Base-by-base conservation (phyloP, 768 basidiomycete genomes). In the Hebeloma cylindrosporum region DNA sequence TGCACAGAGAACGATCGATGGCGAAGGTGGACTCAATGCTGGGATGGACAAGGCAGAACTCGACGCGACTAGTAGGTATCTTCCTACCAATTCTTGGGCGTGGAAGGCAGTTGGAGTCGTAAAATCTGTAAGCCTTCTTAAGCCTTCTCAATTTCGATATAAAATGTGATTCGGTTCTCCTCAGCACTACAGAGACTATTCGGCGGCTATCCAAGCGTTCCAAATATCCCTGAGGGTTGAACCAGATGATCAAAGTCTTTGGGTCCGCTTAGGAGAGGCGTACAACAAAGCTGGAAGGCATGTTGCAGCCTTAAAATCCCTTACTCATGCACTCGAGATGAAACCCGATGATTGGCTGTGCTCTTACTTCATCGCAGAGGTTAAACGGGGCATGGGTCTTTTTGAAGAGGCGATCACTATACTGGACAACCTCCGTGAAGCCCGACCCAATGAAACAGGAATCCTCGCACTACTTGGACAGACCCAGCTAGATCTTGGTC, bases 41-140 rank as follows among this genome's bases (percentile, higher is more conserved):
- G 83, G 74, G 9, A 66, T 78, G 37, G 73, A 67, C 52, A 65
- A 55, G 41, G 59, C 57, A 8, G 59, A 58, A 20, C 43, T 59
- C 4, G 69, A 66, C 17, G 66, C 65, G 3, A 68, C 71, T 6
- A 74, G 75, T 36, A 70, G 78, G 53, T 83, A 83, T 60, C 70
- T 81, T 31, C 85, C 89, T 0, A 82, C 80, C 27, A 93, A 95
- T 56, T 78, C 85, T 6, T 99, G 96, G 96, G 96, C 96, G 3
- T 99, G 95, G 94, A 97, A 96, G 65, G 94, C 93, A 16, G 67
- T 92, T 26, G 96, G 93, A 1, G 80, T 91, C 0, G 93, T 93
- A 2, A 93, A 94, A 62, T 68, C 94, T 67, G 95, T 93, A 57
- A 64, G 85, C 69, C 32, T 25, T 36, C 41, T 54, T 40, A 48